These are phyloP conservation scores for Salix brachista DNA, from an alignment of 345 rosid genomes.

Conservation along the genomic window DNA sequence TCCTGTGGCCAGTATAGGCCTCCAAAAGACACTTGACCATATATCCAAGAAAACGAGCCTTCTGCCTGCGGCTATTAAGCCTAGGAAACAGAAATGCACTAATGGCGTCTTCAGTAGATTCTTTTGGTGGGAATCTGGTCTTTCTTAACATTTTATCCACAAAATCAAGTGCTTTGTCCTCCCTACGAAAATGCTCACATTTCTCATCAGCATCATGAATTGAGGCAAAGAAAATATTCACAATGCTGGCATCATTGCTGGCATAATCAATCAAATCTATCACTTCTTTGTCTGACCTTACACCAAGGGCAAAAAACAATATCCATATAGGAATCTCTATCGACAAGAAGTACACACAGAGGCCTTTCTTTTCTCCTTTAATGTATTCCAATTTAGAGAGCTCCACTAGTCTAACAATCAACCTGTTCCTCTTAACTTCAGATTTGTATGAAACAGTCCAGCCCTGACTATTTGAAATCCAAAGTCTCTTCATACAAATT, in stretches of 20 bases:
- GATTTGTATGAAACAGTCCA: slow-evolving; percentile 74
- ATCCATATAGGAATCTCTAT: slow-evolving; percentile 76
- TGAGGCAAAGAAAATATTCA: slow-evolving; percentile 56
- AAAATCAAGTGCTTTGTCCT: slow-evolving; percentile 37
- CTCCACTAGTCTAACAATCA: slow-evolving; percentile 52
- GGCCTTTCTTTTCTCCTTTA: slow-evolving; percentile 59
- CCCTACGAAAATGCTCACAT: slow-evolving; percentile 47
- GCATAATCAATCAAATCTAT: slow-evolving; percentile 55
- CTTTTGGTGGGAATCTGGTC: slow-evolving; percentile 73
- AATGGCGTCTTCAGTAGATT: slow-evolving; percentile 56
- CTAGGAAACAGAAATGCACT: slow-evolving; percentile 57
- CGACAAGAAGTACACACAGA: slow-evolving; percentile 70
- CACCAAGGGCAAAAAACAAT: slow-evolving; percentile 80
- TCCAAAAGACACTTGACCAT: slow-evolving; percentile 80
- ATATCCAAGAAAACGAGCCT: slow-evolving; percentile 85
- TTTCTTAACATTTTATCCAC: slow-evolving; percentile 35
- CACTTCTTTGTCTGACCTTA: slow-evolving; percentile 65
- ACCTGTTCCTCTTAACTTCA: slow-evolving; percentile 57
- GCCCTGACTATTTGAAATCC: slow-evolving; percentile 56
- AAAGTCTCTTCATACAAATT: slow-evolving; percentile 65
- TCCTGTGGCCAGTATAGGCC: slow-evolving; percentile 65
- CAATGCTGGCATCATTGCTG: slow-evolving; percentile 46
- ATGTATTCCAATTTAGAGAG: slow-evolving; percentile 40
- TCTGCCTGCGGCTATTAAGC: slow-evolving; percentile 50
- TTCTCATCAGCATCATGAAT: slow-evolving; percentile 65